phyloP scores from a whole-genome alignment of 225 moss, liverwort and hornwort genomes.

The Sphagnum tenellum region DNA sequence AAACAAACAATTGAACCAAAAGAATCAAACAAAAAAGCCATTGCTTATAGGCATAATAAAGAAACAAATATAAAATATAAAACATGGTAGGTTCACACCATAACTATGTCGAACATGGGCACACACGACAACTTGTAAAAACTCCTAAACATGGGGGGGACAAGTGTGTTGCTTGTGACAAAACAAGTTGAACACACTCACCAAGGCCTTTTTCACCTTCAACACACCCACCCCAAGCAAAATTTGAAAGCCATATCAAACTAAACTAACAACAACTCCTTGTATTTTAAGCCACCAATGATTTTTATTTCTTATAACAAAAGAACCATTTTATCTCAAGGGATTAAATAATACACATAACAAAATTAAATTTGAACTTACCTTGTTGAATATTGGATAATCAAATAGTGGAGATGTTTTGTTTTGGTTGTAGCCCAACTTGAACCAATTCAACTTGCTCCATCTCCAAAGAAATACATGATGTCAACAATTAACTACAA shows the following conservation, averaged over 20 bases:
- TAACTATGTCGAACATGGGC: slow-evolving; percentile 70
- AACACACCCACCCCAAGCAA: background rate
- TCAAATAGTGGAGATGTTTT: slow-evolving; percentile 62
- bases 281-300: no score
- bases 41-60: no score
- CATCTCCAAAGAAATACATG: no score
- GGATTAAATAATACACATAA: no score
- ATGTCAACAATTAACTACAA: no score
- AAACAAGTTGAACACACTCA: slow-evolving; percentile 50
- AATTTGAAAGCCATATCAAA: no score
- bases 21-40: no score
- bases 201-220: slow-evolving; percentile 63
- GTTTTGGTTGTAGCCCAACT: slow-evolving; percentile 44
- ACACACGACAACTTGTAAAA: slow-evolving; percentile 53
- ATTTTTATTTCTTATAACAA: no score
- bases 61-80: no score
- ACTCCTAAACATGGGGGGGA: slow-evolving; percentile 52
- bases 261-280: no score
- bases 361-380: slow-evolving; percentile 4
- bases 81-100: slow-evolving; percentile 28
- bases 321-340: background rate
- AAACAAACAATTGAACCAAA: no score
- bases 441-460: slow-evolving; percentile 47
- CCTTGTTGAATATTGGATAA: slow-evolving; percentile 59
- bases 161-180: slow-evolving; percentile 72